phyloP scores from a whole-genome alignment of 2,329 filamentous ascomycete species.

The Ceratocystis cacaofunesta region DNA sequence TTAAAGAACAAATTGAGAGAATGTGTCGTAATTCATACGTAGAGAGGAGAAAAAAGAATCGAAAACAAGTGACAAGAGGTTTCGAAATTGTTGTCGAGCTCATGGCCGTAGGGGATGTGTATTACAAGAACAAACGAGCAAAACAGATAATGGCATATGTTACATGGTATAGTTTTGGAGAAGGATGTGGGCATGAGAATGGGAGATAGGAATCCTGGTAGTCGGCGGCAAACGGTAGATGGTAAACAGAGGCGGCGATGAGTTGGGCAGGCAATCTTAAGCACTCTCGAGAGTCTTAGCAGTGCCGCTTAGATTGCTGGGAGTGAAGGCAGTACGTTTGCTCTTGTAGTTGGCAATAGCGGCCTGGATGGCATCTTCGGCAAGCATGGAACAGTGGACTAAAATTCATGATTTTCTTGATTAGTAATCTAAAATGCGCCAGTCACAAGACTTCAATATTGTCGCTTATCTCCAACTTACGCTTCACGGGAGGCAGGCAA shows the following conservation, averaged over 20 bases:
- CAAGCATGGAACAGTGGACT: slow-evolving; percentile 88
- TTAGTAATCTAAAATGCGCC: background rate
- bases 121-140: background rate
- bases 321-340: slow-evolving; percentile 43
- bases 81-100: background rate
- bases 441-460: background rate
- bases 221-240: background rate
- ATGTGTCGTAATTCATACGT: background rate
- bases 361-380: slow-evolving; percentile 82
- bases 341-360: slow-evolving; percentile 82
- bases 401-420: slow-evolving; percentile 4
- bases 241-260: background rate
- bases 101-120: background rate
- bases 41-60: background rate
- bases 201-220: background rate
- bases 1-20: background rate
- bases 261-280: background rate
- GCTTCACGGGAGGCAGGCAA: slow-evolving; percentile 73
- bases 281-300: slow-evolving; percentile 25
- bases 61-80: background rate
- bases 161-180: background rate
- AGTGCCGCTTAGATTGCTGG: slow-evolving; percentile 65
- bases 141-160: background rate
- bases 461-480: slow-evolving; percentile 35
- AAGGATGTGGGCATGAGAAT: background rate